These are phyloP conservation scores for Hypoxylon trugodes DNA, from an alignment of 495 filamentous ascomycete species.

Conservation along the genomic window DNA sequence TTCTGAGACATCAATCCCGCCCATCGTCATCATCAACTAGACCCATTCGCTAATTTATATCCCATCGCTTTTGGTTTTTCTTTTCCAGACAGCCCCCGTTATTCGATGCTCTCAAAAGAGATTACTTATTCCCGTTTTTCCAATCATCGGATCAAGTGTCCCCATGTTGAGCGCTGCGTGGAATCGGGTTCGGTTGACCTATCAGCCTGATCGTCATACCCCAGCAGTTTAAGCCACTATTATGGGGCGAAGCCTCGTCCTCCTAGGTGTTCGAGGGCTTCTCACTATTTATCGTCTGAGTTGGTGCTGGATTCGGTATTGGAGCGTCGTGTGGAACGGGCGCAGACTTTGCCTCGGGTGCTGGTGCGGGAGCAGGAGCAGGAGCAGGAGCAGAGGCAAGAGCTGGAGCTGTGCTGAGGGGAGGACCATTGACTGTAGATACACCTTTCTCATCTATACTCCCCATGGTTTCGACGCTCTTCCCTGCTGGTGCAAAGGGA, in stretches of 20 bases:
- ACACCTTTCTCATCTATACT: conserved; percentile 40
- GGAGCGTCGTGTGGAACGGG: conserved; percentile 37
- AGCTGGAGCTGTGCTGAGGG: conserved; percentile 4
- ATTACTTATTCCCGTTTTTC: conserved; percentile 5
- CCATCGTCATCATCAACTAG: conserved; percentile 12
- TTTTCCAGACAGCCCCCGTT: conserved; percentile 7
- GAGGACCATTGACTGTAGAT: too few relatives aligned
- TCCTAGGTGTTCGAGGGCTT: conserved; percentile 36
- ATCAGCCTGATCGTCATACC: conserved; percentile 34
- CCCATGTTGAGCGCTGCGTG: background rate
- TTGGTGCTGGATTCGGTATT: conserved; percentile 27
- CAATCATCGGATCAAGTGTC: background rate
- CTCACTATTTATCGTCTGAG: conserved; percentile 31
- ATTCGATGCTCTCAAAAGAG: conserved; percentile 10
- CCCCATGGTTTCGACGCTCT: conserved; percentile 53
- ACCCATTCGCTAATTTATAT: conserved; percentile 6
- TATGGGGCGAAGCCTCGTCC: conserved; percentile 19
- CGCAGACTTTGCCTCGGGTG: conserved; percentile 9
- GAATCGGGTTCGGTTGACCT: background rate
- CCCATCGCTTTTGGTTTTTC: conserved; percentile 5
- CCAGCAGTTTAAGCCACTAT: conserved; percentile 15
- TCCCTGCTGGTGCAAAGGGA: conserved; percentile 47
- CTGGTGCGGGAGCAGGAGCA: background rate
- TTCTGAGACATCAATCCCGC: conserved; percentile 7
- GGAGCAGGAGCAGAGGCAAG: background rate